Evolutionary conservation across 495 filamentous ascomycete species (phyloP).

Genomic region (Trichoderma orchidacearum): DNA sequence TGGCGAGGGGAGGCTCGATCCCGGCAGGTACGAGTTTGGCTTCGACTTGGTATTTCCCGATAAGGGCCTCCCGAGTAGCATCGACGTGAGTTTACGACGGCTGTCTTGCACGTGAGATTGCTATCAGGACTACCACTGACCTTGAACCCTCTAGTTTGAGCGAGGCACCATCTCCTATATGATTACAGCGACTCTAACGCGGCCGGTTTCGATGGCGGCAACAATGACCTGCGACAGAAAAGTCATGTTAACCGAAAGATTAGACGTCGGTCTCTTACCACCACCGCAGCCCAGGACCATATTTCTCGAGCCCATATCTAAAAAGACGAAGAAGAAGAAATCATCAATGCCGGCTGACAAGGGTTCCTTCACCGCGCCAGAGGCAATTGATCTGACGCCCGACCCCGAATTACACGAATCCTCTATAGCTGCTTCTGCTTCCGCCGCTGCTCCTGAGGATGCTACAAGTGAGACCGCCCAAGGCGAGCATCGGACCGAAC

Average conservation of each 20-base stretch:
- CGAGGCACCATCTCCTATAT: slow-evolving; percentile 85
- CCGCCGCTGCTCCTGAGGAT: neutral
- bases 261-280: slow-evolving; percentile 40
- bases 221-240: slow-evolving; percentile 67
- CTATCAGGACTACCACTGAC: no score
- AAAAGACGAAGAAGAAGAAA: slow-evolving; percentile 41
- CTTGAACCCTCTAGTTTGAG: slow-evolving; percentile 66
- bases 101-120: slow-evolving; percentile 7
- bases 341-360: slow-evolving; percentile 3
- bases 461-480: neutral
- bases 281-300: slow-evolving; percentile 58
- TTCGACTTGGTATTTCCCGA: slow-evolving; percentile 73
- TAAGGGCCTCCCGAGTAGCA: slow-evolving; percentile 77
- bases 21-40: slow-evolving; percentile 81
- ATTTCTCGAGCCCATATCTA: slow-evolving; percentile 60
- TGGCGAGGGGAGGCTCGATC: slow-evolving; percentile 75
- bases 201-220: slow-evolving; percentile 74
- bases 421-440: no score
- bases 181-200: slow-evolving; percentile 77
- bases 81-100: slow-evolving; percentile 52
- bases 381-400: slow-evolving; percentile 10
- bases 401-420: slow-evolving; percentile 13
- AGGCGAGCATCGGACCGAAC: neutral
- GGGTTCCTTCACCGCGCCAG: slow-evolving; percentile 3
- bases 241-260: slow-evolving; percentile 59